A percentile compares a stretch with the other conserved stretches of the same genome.
Conservation (phyloP, 2,329 filamentous ascomycete species). For the Blastomyces parvus region DNA sequence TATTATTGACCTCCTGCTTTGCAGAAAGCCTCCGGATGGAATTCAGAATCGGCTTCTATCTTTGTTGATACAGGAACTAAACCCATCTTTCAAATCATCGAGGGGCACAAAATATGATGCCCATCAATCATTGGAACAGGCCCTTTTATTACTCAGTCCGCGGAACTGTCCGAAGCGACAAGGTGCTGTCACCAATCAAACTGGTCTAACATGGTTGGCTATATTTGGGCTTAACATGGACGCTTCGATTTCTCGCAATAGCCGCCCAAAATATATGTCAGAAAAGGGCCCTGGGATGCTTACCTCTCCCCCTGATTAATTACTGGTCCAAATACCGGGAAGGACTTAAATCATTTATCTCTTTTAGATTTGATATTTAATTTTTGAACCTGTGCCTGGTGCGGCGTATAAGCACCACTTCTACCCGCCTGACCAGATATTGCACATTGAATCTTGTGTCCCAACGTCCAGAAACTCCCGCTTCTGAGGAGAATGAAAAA, state of each 20-base stretch:
- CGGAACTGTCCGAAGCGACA: neutral
- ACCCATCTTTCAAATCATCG: neutral
- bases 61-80: no score
- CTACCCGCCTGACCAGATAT: neutral
- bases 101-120: neutral
- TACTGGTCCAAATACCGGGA: neutral
- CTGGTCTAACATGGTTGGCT: neutral
- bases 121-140: neutral
- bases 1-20: no score
- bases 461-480: neutral
- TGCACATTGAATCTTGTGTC: neutral
- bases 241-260: neutral
- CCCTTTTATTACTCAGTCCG: neutral
- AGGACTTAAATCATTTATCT: neutral
- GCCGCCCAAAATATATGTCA: conserved; percentile 3
- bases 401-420: neutral
- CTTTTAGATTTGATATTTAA: neutral
- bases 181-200: neutral
- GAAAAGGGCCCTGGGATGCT: neutral
- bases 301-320: neutral
- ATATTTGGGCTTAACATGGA: neutral
- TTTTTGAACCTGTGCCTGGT: neutral
- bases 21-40: neutral
- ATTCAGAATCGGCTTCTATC: neutral
- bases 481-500: neutral